A percentile compares a stretch with the other conserved stretches of the same genome.
These are phyloP conservation scores for Fusarium sp. DNA, from an alignment of 2,329 filamentous ascomycete genomes.

Conservation along the genomic window DNA sequence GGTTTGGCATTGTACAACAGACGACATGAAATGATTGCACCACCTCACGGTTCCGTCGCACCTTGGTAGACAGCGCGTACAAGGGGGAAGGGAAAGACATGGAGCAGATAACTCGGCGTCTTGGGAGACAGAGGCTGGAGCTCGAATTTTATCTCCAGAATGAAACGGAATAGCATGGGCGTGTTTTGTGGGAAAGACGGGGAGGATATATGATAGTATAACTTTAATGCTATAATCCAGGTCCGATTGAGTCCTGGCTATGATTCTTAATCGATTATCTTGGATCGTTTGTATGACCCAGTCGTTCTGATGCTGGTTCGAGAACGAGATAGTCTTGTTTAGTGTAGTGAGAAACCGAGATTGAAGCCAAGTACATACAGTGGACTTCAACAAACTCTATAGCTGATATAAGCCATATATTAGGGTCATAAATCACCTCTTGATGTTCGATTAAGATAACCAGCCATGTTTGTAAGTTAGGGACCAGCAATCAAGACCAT, in stretches of 20 bases:
- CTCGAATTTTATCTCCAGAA: neutral
- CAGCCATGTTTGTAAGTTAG: too few species aligned
- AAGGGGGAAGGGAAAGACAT: constrained; percentile 22
- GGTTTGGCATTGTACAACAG: constrained; percentile 53
- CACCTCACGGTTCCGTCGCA: constrained; percentile 48
- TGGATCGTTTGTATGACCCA: neutral
- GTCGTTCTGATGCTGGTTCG: too few species aligned
- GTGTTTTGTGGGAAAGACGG: constrained; percentile 14
- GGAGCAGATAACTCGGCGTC: constrained; percentile 42
- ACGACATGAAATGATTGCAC: constrained; percentile 52
- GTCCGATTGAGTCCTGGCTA: constrained; percentile 43
- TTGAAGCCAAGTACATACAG: too few species aligned
- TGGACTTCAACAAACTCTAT: too few species aligned
- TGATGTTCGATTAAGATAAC: too few species aligned
- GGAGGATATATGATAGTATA: constrained; percentile 45
- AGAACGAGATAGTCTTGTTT: too few species aligned
- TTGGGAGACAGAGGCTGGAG: constrained; percentile 31
- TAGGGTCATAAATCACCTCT: too few species aligned
- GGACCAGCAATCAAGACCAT: too few species aligned
- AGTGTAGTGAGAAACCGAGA: too few species aligned
- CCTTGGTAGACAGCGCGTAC: constrained; percentile 48
- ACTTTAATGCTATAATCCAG: constrained; percentile 48
- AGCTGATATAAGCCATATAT: too few species aligned
- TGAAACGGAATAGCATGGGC: constrained; percentile 18
- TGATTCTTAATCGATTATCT: constrained; percentile 39